Conservation (phyloP, 495 filamentous ascomycete genomes). For the Clohesyomyces aquaticus region DNA sequence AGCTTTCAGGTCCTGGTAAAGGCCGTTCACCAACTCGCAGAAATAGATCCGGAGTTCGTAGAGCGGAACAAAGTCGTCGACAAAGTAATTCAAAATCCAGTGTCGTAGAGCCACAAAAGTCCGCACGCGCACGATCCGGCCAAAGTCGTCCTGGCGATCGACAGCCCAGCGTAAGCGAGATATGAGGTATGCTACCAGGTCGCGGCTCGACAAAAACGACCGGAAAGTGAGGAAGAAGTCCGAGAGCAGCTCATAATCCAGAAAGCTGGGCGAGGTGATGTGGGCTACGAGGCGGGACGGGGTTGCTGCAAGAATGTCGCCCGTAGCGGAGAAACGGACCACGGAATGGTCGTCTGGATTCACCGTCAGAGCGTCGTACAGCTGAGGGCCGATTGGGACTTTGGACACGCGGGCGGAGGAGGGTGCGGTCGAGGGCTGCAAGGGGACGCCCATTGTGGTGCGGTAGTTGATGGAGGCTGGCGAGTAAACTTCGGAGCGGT, state of each 20-base stretch:
- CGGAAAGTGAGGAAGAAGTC: constrained; percentile 98
- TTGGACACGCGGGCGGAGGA: constrained; percentile 37
- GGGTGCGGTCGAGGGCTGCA: constrained; percentile 33
- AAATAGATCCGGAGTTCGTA: constrained; percentile 77
- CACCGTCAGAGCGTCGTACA: constrained; percentile 79
- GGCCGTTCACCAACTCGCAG: constrained; percentile 77
- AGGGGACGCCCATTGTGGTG: constrained; percentile 38
- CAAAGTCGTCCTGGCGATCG: constrained; percentile 76
- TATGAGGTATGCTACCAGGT: constrained; percentile 80
- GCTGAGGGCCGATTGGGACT: constrained; percentile 37
- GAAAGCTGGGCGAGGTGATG: constrained; percentile 91
- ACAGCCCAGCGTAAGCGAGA: constrained; percentile 88
- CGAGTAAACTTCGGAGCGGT: constrained; percentile 50
- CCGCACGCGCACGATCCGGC: constrained; percentile 87
- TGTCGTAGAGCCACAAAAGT: constrained; percentile 96
- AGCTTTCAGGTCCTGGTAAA: constrained; percentile 65
- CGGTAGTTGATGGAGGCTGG: constrained; percentile 35
- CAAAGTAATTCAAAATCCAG: constrained; percentile 98
- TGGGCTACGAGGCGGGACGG: constrained; percentile 93
- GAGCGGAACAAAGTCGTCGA: constrained; percentile 91
- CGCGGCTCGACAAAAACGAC: constrained; percentile 73
- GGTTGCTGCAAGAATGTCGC: constrained; percentile 84
- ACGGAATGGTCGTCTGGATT: constrained; percentile 76
- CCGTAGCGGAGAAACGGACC: constrained; percentile 78
- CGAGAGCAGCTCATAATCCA: constrained; percentile 96